These are phyloP conservation scores for Cytospora piceae DNA, from an alignment of 2,329 filamentous ascomycete species.

Conservation along the genomic window DNA sequence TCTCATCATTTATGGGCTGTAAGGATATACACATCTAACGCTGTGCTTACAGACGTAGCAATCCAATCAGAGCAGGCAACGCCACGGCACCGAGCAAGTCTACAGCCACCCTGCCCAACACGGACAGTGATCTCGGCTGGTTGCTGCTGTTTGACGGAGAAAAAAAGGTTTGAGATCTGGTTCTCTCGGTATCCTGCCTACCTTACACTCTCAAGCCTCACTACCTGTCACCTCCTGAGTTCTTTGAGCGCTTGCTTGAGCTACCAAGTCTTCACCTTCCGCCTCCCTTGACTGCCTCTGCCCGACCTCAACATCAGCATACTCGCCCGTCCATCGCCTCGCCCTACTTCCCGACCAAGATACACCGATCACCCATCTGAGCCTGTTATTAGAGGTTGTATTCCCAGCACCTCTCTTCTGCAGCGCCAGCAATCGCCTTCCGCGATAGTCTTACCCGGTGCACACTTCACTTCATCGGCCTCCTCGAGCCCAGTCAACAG, in stretches of 20 bases:
- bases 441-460: conserved; percentile 24
- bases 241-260: conserved; percentile 29
- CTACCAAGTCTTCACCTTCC: conserved; percentile 26
- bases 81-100: conserved; percentile 19
- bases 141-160: conserved; percentile 28
- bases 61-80: conserved; percentile 24
- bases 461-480: conserved; percentile 26
- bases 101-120: conserved; percentile 17
- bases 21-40: conserved; percentile 19
- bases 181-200: conserved; percentile 31
- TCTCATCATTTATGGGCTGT: neutral
- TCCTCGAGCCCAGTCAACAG: conserved; percentile 22
- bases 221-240: conserved; percentile 27
- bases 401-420: conserved; percentile 39
- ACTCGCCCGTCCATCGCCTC: conserved; percentile 24
- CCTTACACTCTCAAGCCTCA: conserved; percentile 28
- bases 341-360: conserved; percentile 28
- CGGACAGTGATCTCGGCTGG: conserved; percentile 22
- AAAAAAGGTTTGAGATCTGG: conserved; percentile 35
- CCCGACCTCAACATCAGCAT: conserved; percentile 27
- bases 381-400: conserved; percentile 31
- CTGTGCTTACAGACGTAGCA: conserved; percentile 30
- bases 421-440: conserved; percentile 35
- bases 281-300: conserved; percentile 30
- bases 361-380: conserved; percentile 26